Evolutionary conservation across 768 basidiomycete species (phyloP), one percentile per base, ranked within the genome.

Genomic region (Termitomyces sp.): DNA sequence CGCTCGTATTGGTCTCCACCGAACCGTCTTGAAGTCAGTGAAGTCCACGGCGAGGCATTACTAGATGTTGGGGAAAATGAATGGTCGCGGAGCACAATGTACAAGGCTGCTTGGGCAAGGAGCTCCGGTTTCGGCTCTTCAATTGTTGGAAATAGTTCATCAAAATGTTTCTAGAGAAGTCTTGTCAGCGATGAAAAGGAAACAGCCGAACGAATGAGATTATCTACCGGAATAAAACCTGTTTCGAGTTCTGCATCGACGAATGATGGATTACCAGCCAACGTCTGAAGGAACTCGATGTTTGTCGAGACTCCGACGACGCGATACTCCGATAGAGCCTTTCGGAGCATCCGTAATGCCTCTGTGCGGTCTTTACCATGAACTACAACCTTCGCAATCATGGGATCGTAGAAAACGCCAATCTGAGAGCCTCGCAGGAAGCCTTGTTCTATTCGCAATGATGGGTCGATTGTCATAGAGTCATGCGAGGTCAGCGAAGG

Each of bases 251-350:
- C 86, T 24, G 79, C 90, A 31, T 79, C 72, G 16, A 90, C 79
- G 67, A 98, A 98, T 2, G 88, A 81, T 41, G 78, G 63, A 66
- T 96, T 88, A 1, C 85, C 87, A 0, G 93, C 89, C 50, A 98
- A 78, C 0, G 77, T 79, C 49, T 87, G 76, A 59, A 98, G 73
- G 69, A 97, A 98, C 66, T 94, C 91, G 29, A 98, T 79, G 65
- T 98, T 98, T 5, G 94, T 96, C 12, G 90, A 84, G 13, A 95
- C 87, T 18, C 94, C 94, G 0, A 94, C 92, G 49, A 97, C 90
- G 65, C 87, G 84, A 68, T 96, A 98, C 61, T 94, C 87, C 53
- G 88, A 91, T 41, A 97, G 71, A 4, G 92, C 93, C 56, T 84
- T 85, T 3, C 90, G 74, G 59, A 97, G 77, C 66, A 92, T 79